phyloP scores from a whole-genome alignment of 1,284 basidiomycete genomes.

The Microbotryomycetes sp. region DNA sequence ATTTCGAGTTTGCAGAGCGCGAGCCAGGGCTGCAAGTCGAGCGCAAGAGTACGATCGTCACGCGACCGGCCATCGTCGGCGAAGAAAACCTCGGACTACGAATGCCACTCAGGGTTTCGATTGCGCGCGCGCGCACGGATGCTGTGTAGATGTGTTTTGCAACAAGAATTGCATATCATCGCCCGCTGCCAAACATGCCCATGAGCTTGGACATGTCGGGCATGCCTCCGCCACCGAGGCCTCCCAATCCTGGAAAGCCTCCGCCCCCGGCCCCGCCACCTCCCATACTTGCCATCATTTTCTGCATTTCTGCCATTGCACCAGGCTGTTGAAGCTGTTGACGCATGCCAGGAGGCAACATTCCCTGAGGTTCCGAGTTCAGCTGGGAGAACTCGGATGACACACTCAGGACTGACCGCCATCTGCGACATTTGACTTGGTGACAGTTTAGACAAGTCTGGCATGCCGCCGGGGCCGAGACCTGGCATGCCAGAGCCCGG shows the following conservation, averaged over 20 bases:
- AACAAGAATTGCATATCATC: neutral
- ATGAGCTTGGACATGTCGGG: conserved; percentile 35
- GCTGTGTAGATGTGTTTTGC: neutral
- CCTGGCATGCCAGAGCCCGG: conserved; percentile 46
- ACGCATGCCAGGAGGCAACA: conserved; percentile 82
- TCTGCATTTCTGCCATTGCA: conserved; percentile 76
- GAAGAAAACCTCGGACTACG: conserved; percentile 17
- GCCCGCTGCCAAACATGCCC: conserved; percentile 25
- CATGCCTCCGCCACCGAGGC: conserved; percentile 42
- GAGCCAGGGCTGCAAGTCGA: conserved; percentile 11
- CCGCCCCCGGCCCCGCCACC: conserved; percentile 29
- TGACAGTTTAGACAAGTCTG: conserved; percentile 43
- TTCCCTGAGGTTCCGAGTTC: conserved; percentile 48
- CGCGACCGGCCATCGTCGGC: conserved; percentile 19
- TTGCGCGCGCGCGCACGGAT: neutral
- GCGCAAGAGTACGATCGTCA: conserved; percentile 21
- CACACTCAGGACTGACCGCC: neutral
- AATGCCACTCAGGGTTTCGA: conserved; percentile 19
- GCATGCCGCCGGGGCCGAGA: conserved; percentile 27
- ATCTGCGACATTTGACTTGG: conserved; percentile 55
- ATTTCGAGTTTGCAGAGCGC: conserved; percentile 15
- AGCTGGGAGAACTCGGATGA: neutral
- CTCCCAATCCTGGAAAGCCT: conserved; percentile 34
- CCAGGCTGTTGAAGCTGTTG: conserved; percentile 81
- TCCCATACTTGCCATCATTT: conserved; percentile 45